phyloP scores from a whole-genome alignment of 176 grass and related monocot genomes.

The Oryza coarctata region DNA sequence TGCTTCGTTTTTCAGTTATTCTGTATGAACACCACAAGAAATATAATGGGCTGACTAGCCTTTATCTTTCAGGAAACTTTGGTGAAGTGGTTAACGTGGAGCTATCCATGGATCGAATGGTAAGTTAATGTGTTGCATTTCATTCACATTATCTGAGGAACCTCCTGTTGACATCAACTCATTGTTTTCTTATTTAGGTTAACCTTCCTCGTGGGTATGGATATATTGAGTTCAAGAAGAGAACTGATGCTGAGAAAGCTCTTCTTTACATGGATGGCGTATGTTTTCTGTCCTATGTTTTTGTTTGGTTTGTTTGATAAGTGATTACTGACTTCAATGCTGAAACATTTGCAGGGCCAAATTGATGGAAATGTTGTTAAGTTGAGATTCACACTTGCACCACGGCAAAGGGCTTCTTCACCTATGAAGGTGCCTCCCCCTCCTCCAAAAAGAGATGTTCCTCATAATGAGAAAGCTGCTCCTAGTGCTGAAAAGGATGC shows the following conservation, averaged over 20 bases:
- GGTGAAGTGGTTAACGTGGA: slow-evolving; percentile 96
- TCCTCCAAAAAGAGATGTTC: slow-evolving; percentile 70
- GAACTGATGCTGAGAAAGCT: slow-evolving; percentile 96
- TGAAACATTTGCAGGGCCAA: slow-evolving; percentile 62
- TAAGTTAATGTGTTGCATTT: slow-evolving; percentile 43
- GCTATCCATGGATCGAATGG: slow-evolving; percentile 85
- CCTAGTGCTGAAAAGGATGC: slow-evolving; percentile 68
- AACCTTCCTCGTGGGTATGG: slow-evolving; percentile 99
- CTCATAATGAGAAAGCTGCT: slow-evolving; percentile 74
- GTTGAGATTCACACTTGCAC: slow-evolving; percentile 81
- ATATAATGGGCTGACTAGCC: slow-evolving; percentile 12
- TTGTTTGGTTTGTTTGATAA: slow-evolving; percentile 1
- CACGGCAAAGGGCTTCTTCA: slow-evolving; percentile 73
- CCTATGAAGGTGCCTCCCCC: slow-evolving; percentile 64
- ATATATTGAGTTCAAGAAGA: slow-evolving; percentile 96
- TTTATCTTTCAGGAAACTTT: slow-evolving; percentile 63
- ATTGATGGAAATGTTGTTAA: slow-evolving; percentile 96
- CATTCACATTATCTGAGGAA: neutral
- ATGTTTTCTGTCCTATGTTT: slow-evolving; percentile 41
- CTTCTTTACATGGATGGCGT: slow-evolving; percentile 99
- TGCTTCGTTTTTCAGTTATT: neutral
- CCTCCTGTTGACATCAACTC: neutral
- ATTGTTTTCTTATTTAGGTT: slow-evolving; percentile 59
- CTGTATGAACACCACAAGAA: neutral
- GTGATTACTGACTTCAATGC: neutral